phyloP scores from a whole-genome alignment of 139 green algal species.

The Diplosphaera chodatii region DNA sequence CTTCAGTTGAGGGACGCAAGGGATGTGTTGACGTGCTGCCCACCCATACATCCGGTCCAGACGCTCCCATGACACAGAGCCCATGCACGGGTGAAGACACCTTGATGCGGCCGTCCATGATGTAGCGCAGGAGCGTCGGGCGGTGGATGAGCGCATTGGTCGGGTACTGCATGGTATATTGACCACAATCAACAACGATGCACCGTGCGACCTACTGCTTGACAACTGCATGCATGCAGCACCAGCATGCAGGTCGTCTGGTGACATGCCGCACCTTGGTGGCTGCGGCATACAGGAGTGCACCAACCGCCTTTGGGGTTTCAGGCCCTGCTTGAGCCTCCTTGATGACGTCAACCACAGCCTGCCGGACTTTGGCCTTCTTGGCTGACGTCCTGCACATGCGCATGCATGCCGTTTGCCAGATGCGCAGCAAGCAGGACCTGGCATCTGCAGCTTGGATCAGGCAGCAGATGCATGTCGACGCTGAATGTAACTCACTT shows the following conservation, averaged over 20 bases:
- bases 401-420: not conserved
- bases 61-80: too few relatives aligned
- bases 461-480: too few relatives aligned
- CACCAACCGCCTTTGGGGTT: constrained; percentile 65
- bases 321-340: constrained; percentile 57
- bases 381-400: constrained; percentile 53
- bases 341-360: constrained; percentile 63
- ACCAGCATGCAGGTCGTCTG: not conserved
- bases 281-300: constrained; percentile 71
- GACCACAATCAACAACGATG: too few relatives aligned
- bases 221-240: too few relatives aligned
- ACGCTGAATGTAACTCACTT: constrained; percentile 59
- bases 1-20: too few relatives aligned
- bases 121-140: constrained; percentile 53
- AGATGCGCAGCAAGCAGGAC: too few relatives aligned
- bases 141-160: constrained; percentile 75
- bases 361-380: constrained; percentile 71
- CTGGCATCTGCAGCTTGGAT: too few relatives aligned
- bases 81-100: too few relatives aligned
- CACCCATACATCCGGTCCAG: too few relatives aligned
- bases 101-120: constrained; percentile 66
- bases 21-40: not conserved
- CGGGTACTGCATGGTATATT: constrained; percentile 75
- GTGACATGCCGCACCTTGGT: constrained; percentile 47
- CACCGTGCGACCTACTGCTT: too few relatives aligned